Conservation (phyloP, 805 yeast species). For the Sugiyamaella lignohabitans region DNA sequence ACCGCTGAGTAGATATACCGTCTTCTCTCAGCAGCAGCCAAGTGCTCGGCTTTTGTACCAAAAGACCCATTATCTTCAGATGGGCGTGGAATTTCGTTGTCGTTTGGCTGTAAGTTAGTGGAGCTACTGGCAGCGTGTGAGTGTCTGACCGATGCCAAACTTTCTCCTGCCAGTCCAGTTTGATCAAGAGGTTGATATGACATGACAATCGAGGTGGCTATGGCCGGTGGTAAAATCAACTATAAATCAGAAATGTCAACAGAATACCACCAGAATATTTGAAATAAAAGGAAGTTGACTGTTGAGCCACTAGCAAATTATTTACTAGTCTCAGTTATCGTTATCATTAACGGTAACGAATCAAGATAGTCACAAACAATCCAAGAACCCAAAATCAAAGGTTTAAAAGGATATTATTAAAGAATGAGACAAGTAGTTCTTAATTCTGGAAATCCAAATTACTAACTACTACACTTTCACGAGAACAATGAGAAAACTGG, state of each 20-base stretch:
- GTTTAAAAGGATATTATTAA: background rate
- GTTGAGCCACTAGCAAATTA: background rate
- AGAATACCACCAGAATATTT: too few relatives aligned
- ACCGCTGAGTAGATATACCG: slow-evolving; percentile 37
- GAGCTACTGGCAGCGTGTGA: too few relatives aligned
- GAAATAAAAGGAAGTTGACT: background rate
- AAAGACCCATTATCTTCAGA: background rate
- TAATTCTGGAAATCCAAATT: too few relatives aligned
- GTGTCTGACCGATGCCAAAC: too few relatives aligned
- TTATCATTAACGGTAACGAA: background rate
- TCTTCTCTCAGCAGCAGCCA: slow-evolving; percentile 23
- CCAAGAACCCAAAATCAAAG: background rate
- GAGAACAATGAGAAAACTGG: too few relatives aligned
- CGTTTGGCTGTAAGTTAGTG: too few relatives aligned
- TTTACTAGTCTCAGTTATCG: background rate
- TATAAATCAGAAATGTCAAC: background rate
- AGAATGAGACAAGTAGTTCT: too few relatives aligned
- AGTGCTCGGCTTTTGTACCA: background rate
- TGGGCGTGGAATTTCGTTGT: too few relatives aligned
- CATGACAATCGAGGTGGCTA: too few relatives aligned
- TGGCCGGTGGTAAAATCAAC: background rate
- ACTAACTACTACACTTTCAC: too few relatives aligned
- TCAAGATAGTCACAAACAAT: background rate
- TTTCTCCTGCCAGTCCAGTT: too few relatives aligned
- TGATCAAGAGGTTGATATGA: background rate